Evolutionary conservation across 805 yeast genomes (phyloP), one percentile per base, ranked within the genome.

Genomic region (Sugiyamaella qingdaonensis): DNA sequence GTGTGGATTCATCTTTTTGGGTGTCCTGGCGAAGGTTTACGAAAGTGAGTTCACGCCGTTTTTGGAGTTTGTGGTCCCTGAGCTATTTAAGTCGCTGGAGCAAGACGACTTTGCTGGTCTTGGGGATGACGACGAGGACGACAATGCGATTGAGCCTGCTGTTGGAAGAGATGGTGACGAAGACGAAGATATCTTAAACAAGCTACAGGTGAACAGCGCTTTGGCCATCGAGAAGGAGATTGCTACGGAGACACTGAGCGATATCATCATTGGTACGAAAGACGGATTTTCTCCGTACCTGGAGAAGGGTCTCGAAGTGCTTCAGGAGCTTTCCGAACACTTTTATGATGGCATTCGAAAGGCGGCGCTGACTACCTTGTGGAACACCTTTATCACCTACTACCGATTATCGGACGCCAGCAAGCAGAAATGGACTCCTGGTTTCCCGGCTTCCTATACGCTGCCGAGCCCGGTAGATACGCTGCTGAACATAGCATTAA

Each of bases 151-250:
- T 35, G 80, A 73, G 48, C 66, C 72, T 14, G 73, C 70, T 19
- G 57, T 54, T 42, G 64, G 59, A 51, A 64, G 60, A 36, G 67
- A 63, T 52, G 80, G 71, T 42, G 78, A 73, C 27, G 81, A 76
- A 48, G 86, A 77, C 36, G 88, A 81, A 54, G 88, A 82, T 48
- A 68, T 81, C 53, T 83, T 79, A 56, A 85, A 85, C 64, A 85
- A 86, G 57, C 76, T 88, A 71, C 85, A 88, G 62, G 90, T 94
- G 58, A 91, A 90, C 78, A 86, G 96, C 49, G 97, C 96, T 76
- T 82, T 94, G 63, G 88, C 97, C 60, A 85, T 88, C 63, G 99
- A 92, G 74, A 92, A 92, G 73, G 97, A 91, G 73, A 88, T 89
- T 60, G 96, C 96, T n/a, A 79, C 91, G 45, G 88, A 89, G 64